Evolutionary conservation across 768 basidiomycete genomes (phyloP).

Genomic region (Lyophyllum atratum): DNA sequence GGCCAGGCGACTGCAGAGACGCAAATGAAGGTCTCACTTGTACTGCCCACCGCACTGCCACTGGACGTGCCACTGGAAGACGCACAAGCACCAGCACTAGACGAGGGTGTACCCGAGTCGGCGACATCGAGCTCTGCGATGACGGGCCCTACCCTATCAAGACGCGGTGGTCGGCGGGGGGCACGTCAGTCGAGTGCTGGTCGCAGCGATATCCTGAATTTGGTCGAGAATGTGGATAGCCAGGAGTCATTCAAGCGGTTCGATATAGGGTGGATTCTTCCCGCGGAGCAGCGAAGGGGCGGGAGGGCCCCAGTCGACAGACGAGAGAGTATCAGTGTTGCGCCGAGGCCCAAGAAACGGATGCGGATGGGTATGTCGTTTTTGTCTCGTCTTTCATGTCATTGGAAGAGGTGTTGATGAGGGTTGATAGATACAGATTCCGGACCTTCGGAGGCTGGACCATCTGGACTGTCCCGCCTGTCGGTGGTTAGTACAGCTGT

Average conservation of each 20-base stretch:
- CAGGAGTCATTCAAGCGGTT: slow-evolving; percentile 79
- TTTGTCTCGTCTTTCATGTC: slow-evolving; percentile 15
- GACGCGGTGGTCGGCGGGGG: slow-evolving; percentile 28
- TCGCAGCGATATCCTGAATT: slow-evolving; percentile 44
- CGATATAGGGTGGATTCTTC: slow-evolving; percentile 87
- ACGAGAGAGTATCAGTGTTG: slow-evolving; percentile 34
- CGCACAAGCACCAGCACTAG: background rate
- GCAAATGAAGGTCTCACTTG: background rate
- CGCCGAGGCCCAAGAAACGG: slow-evolving; percentile 55
- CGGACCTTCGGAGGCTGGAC: no score
- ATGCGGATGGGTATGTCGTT: slow-evolving; percentile 42
- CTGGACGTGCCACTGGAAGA: background rate
- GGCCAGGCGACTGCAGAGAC: background rate
- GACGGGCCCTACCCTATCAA: slow-evolving; percentile 19
- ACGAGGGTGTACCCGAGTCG: slow-evolving; percentile 25
- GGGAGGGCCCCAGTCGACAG: slow-evolving; percentile 52
- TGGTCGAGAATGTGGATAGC: slow-evolving; percentile 73
- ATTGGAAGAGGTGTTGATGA: background rate
- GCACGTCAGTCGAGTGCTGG: slow-evolving; percentile 4
- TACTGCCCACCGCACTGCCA: background rate
- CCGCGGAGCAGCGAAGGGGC: slow-evolving; percentile 68
- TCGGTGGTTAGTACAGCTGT: slow-evolving; percentile 48
- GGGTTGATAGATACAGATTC: background rate
- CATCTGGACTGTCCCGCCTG: slow-evolving; percentile 41
- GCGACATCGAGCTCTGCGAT: slow-evolving; percentile 8